phyloP scores from a whole-genome alignment of 345 rosid genomes.

The Syzygium oleosum region DNA sequence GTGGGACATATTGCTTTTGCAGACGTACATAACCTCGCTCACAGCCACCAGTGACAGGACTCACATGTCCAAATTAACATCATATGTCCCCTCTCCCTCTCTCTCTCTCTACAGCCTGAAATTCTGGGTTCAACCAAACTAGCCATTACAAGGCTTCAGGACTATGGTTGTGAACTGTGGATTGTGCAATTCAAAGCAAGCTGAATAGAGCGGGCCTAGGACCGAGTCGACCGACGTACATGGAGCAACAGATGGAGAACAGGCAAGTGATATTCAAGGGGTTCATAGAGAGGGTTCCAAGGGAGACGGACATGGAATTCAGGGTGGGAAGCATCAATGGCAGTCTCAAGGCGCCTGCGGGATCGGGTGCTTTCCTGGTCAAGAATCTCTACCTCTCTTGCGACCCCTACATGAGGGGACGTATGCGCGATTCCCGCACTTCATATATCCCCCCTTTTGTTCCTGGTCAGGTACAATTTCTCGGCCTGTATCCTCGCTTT shows the following conservation, averaged over 20 bases:
- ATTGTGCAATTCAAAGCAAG: neutral
- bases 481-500: neutral
- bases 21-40: neutral
- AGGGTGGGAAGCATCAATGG: conserved; percentile 7
- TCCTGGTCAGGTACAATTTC: conserved; percentile 15
- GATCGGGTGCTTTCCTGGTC: conserved; percentile 28
- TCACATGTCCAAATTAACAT: neutral
- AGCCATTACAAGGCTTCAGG: neutral
- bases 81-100: neutral
- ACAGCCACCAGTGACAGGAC: neutral
- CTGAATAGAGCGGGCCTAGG: neutral
- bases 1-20: neutral
- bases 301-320: conserved; percentile 44
- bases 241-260: conserved; percentile 18
- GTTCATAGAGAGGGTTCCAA: conserved; percentile 31
- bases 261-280: conserved; percentile 44
- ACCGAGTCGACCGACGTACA: neutral
- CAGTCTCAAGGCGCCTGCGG: conserved; percentile 29
- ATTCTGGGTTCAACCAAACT: neutral
- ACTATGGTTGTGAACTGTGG: neutral
- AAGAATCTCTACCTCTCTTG: conserved; percentile 20
- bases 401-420: conserved; percentile 2
- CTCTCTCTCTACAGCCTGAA: neutral
- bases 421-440: neutral
- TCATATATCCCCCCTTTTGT: neutral